A percentile compares a stretch with the other conserved stretches of the same genome.
Conservation (phyloP, 129 eudicot genomes). For the Ambrosia trifida region DNA sequence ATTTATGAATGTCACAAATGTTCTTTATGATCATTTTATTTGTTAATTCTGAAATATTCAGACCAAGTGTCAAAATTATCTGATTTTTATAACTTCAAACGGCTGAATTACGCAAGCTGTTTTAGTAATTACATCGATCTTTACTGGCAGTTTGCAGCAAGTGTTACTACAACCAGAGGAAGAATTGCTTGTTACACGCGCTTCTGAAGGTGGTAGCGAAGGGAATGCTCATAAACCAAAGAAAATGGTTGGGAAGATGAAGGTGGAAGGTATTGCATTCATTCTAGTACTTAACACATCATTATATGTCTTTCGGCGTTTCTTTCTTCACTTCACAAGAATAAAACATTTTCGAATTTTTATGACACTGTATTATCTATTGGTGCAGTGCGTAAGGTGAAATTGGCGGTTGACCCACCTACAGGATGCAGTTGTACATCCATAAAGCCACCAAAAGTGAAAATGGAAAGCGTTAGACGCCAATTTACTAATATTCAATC, state of each 20-base stretch:
- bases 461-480: slow-evolving; percentile 43
- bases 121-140: slow-evolving; percentile 19
- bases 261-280: slow-evolving; percentile 65
- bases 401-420: slow-evolving; percentile 69
- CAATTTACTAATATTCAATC: slow-evolving; percentile 48
- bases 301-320: neutral
- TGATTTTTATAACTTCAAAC: too few species aligned
- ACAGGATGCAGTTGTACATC: slow-evolving; percentile 67
- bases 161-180: slow-evolving; percentile 77
- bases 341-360: neutral
- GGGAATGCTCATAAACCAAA: slow-evolving; percentile 63
- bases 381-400: slow-evolving; percentile 77
- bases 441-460: slow-evolving; percentile 54
- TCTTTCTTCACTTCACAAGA: slow-evolving; percentile 16
- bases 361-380: slow-evolving; percentile 1
- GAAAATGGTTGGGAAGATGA: slow-evolving; percentile 89
- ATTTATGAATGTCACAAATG: neutral
- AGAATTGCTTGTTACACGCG: slow-evolving; percentile 57
- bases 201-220: slow-evolving; percentile 56
- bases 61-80: too few species aligned
- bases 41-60: too few species aligned
- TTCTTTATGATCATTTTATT: too few species aligned
- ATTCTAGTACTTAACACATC: neutral
- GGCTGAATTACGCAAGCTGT: too few species aligned
- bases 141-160: slow-evolving; percentile 69